Evolutionary conservation across 176 grass and related monocot species (phyloP), one percentile per base, ranked within the genome.

Genomic region (Panicum miliaceum): DNA sequence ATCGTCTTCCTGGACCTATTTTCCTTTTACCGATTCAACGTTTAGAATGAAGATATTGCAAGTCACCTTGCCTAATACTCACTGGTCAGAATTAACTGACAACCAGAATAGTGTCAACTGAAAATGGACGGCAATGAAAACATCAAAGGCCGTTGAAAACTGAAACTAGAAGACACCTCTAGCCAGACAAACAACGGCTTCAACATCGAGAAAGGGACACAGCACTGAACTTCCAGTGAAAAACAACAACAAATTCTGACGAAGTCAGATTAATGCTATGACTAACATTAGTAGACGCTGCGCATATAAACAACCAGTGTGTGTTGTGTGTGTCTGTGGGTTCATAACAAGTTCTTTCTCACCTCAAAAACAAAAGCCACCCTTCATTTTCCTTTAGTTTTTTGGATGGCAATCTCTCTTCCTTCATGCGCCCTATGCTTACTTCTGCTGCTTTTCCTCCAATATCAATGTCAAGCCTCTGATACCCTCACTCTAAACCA

Each of bases 401-500:
- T 58, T 22, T 27, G 1, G 20, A 87, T 87, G 85, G 37, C 46
- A 0, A 36, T 9, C 3, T 19, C 25, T 5, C 15, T 81, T 56
- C 46, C 59, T 23, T 15, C 58, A 42, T 10, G 47, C 4, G 1
- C 11, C 70, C 4, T 81, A 0, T 26, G 25, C 10, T 69, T 87
- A 0, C 9, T 76, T 7, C 27, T 87, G 19, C 12, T 87, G 4
- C 51, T 62, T 22, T 68, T 15, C 20, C 63, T 75, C 0, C 71
- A 76, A 12, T 22, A 8, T 48, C 22, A 20, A 7, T 40, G 11
- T 64, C 61, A 82, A 12, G 85, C 71, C 0, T 27, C 62, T 7
- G 51, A 87, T 36, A 87, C 79, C 0, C 26, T 87, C 20, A 29
- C 15, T 2, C 29, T 4, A 4, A 50, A 69, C 7, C 79, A 29